Evolutionary conservation across 768 basidiomycete species (phyloP), one percentile per base, ranked within the genome.

Genomic region (Pleurotus platypus): DNA sequence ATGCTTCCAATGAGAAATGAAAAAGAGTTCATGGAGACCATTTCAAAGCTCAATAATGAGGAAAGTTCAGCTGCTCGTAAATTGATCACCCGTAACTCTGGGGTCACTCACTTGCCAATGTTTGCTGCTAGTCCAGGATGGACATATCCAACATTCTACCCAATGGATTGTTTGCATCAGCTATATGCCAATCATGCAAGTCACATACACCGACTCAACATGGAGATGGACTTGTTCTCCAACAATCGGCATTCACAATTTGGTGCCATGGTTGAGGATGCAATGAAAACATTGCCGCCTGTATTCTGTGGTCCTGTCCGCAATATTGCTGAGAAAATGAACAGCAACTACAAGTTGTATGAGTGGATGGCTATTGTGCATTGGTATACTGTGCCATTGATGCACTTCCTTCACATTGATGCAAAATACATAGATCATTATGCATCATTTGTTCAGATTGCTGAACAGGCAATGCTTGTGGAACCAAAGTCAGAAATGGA

Each of bases 281-380:
- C 66, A 20, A 66, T 66, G 60, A 22, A 35, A 39, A 70, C 69
- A 9, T 62, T 73, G 20, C 71, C 71, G 8, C 66, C 71, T 20
- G 47, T 59, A n/a, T 70, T 72, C 48, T 70, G 66, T 65, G 68
- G 70, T 7, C 65, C 66, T 37, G 27, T 72, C 5, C 48, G 67
- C 2, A 58, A 72, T 62, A 63, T 66, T 2, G 39, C 60, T 60
- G 60, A 70, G 4, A 73, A 73, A 49, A 57, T 67, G 5, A 69
- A 73, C 18, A 72, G 69, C 50, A 69, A 70, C 49, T 72, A 72
- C 57, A 74, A 72, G 50, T 60, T 66, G 0, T 74, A 66, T 58
- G 69, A 71, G 61, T 74, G 69, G 69, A 74, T 74, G 70, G 69
- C 67, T 27, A 53, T 74, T 2, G 38, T 70, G 2, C 70, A 74